Conservation (phyloP, 495 filamentous ascomycete species). For the Penicillium paradoxum region DNA sequence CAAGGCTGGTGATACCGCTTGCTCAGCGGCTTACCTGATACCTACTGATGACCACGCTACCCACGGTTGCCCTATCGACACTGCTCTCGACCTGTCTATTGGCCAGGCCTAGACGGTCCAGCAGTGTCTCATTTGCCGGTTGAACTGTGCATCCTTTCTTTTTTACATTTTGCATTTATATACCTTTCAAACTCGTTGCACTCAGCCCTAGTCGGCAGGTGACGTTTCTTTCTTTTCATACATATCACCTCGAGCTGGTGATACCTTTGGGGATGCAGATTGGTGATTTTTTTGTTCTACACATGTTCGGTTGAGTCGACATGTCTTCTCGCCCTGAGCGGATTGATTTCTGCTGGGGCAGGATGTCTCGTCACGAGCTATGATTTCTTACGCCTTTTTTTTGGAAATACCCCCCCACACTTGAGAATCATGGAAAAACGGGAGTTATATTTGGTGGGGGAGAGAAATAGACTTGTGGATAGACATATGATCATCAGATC, state of each 20-base stretch:
- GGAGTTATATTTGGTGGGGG: constrained; percentile 11
- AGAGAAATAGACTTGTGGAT: constrained; percentile 18
- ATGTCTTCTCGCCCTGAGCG: constrained; percentile 15
- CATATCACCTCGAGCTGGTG: constrained; percentile 17
- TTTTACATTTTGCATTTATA: constrained; percentile 5
- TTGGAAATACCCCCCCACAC: constrained; percentile 18
- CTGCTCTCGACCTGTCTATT: constrained; percentile 33
- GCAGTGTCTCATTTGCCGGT: constrained; percentile 15
- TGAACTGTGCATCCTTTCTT: constrained; percentile 26
- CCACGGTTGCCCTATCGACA: constrained; percentile 43
- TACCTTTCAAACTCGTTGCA: constrained; percentile 11
- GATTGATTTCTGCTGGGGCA: constrained; percentile 21
- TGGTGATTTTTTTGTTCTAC: constrained; percentile 11
- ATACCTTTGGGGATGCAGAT: constrained; percentile 9
- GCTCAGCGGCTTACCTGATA: constrained; percentile 39
- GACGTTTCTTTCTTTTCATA: constrained; percentile 16
- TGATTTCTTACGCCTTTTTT: constrained; percentile 20
- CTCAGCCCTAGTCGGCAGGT: constrained; percentile 9
- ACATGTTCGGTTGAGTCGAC: constrained; percentile 34
- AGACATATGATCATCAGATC: constrained; percentile 8
- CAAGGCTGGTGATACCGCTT: constrained; percentile 32
- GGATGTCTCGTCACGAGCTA: constrained; percentile 27
- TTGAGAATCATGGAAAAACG: constrained; percentile 7
- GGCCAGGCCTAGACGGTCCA: constrained; percentile 25
- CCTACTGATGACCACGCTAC: constrained; percentile 42